Conservation (phyloP, 2,329 filamentous ascomycete genomes). For the Fusarium sp. region DNA sequence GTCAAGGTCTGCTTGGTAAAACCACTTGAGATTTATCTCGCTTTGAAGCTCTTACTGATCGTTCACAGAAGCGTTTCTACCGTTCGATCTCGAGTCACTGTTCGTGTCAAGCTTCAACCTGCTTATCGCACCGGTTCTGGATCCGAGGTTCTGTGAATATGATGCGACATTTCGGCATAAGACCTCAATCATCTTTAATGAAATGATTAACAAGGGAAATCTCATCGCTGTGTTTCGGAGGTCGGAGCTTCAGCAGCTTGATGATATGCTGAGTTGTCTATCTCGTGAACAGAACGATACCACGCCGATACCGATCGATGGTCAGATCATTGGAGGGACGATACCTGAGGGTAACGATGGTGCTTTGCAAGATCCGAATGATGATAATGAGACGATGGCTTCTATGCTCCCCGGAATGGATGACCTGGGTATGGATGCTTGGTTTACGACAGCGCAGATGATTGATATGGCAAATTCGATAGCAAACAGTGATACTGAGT, state of each 20-base stretch:
- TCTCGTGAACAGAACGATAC: conserved; percentile 19
- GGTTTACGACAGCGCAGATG: conserved; percentile 58
- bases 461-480: conserved; percentile 61
- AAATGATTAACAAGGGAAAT: conserved; percentile 60
- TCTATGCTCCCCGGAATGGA: conserved; percentile 37
- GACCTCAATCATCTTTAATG: conserved; percentile 57
- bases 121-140: conserved; percentile 52
- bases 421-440: conserved; percentile 46
- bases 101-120: conserved; percentile 58
- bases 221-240: conserved; percentile 57
- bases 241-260: conserved; percentile 58
- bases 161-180: conserved; percentile 54
- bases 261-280: conserved; percentile 52
- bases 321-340: conserved; percentile 25
- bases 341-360: neutral
- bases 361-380: neutral
- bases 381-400: conserved; percentile 31
- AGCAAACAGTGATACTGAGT: conserved; percentile 56
- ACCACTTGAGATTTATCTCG: conserved; percentile 1
- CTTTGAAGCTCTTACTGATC: neutral
- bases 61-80: conserved; percentile 58
- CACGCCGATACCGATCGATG: conserved; percentile 7
- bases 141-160: conserved; percentile 50
- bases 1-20: conserved; percentile 60
- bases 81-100: conserved; percentile 59